Conservation (phyloP, 2,329 filamentous ascomycete genomes). For the Diatrype stigma region DNA sequence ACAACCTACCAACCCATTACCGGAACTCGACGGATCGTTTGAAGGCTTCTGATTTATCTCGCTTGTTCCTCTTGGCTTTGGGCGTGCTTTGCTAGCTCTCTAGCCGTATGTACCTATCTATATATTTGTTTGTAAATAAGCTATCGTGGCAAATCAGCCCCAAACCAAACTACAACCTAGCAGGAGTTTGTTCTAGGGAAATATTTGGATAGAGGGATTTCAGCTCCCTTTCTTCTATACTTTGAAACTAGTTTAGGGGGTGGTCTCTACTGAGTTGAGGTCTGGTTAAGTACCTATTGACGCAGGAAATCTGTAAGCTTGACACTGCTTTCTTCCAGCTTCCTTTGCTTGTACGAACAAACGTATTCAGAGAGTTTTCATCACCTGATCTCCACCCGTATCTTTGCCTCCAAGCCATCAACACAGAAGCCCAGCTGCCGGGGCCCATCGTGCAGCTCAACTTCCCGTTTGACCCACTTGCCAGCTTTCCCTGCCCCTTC, state of each 20-base stretch:
- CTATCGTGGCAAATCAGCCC: too few species aligned
- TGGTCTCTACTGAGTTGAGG: not conserved
- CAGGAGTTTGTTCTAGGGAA: not conserved
- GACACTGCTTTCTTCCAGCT: not conserved
- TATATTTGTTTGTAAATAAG: too few species aligned
- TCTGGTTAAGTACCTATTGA: not conserved
- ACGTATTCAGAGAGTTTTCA: not conserved
- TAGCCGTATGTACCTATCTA: too few species aligned
- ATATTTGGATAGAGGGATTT: too few species aligned
- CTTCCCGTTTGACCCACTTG: constrained; percentile 71
- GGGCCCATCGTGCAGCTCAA: constrained; percentile 75
- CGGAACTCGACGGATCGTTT: too few species aligned
- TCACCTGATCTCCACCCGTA: constrained; percentile 61
- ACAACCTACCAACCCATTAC: too few species aligned
- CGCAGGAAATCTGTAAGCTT: not conserved
- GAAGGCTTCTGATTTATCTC: too few species aligned
- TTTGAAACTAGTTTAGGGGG: too few species aligned
- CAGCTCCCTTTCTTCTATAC: too few species aligned
- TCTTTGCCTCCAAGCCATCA: constrained; percentile 64
- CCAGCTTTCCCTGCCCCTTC: constrained; percentile 34
- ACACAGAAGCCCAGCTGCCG: constrained; percentile 80
- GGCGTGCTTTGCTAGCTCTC: too few species aligned
- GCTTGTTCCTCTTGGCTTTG: too few species aligned
- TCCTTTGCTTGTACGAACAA: not conserved
- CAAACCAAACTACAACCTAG: too few species aligned